Evolutionary conservation across 768 basidiomycete genomes (phyloP).

Genomic region (Vararia minispora): DNA sequence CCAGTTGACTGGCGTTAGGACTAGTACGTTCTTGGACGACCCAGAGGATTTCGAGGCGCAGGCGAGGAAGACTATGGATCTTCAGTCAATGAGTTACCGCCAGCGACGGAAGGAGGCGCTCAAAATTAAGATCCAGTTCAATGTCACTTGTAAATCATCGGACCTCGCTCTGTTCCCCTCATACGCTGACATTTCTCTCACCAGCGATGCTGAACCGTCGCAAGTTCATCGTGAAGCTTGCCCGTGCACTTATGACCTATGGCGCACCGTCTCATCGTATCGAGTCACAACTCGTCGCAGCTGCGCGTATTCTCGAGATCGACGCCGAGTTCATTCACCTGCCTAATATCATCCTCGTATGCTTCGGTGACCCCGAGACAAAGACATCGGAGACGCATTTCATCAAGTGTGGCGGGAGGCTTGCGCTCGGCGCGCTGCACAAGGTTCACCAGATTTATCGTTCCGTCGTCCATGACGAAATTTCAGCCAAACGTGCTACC

Average conservation of each 20-base stretch:
- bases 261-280: constrained; percentile 89
- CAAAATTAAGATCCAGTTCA: constrained; percentile 56
- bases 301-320: constrained; percentile 82
- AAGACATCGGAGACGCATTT: constrained; percentile 83
- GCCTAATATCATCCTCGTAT: constrained; percentile 68
- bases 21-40: constrained; percentile 38
- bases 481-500: constrained; percentile 66
- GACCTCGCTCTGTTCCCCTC: background rate
- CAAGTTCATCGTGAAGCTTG: constrained; percentile 76
- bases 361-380: constrained; percentile 78
- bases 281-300: constrained; percentile 80
- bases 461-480: constrained; percentile 79
- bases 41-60: constrained; percentile 47
- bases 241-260: constrained; percentile 79
- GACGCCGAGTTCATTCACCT: constrained; percentile 83
- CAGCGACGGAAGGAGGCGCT: constrained; percentile 50
- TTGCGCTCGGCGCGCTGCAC: constrained; percentile 76
- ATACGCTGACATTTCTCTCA: constrained; percentile 2
- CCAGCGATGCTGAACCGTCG: constrained; percentile 72
- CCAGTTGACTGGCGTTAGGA: constrained; percentile 40
- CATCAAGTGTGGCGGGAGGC: constrained; percentile 61
- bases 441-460: constrained; percentile 79
- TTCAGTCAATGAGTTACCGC: constrained; percentile 53
- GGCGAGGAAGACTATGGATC: constrained; percentile 17
- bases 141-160: constrained; percentile 43